Evolutionary conservation across 1,284 basidiomycete genomes (phyloP), one percentile per base, ranked within the genome.

Genomic region (Leccinum subfulvum): DNA sequence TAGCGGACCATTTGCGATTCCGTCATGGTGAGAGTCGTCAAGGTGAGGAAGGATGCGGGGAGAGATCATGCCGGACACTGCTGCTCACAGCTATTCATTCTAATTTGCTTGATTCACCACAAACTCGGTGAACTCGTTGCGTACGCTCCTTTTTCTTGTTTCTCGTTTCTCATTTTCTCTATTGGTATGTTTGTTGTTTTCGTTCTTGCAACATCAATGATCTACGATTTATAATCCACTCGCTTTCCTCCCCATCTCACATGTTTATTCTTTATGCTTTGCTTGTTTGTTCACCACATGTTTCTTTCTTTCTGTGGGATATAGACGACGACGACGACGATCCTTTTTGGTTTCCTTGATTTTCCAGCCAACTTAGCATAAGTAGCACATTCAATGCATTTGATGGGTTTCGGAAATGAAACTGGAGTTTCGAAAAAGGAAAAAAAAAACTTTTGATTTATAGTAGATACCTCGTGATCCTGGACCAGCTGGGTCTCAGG

Each of bases 1-100:
- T 4, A 62, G 61, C 18, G 69, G 69, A 8, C 67, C 75, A n/a
- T 53, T 28, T 28, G 28, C 52, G 26, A 53, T 53, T 53, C 52
- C 52, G 23, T 16, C 26, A 28, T 53, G 26, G 51, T 53, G 51
- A 53, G 21, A 21, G 8, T 49, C 11, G 11, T 23, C 47, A 49
- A 23, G 47, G 18, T 21, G 47, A 21, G 47, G 21, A 21, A 21
- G 47, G 47, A 13, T 21, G 11, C 16, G 6, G 21, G 47, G 44
- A 21, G 47, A 49, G 47, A 49, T 49, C 21, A 49, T 49, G 21
- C 23, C 47, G 47, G 47, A 49, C 47, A 14, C 14, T 14, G 47
- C 47, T 49, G 47, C 47, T 49, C 21, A 49, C 47, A 49, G 47
- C 47, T 23, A 49, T 49, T 23, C 21, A 23, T 49, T 49, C 44